phyloP scores from a whole-genome alignment of 2,329 filamentous ascomycete species.

The Ophiostoma himal-ulmi region DNA sequence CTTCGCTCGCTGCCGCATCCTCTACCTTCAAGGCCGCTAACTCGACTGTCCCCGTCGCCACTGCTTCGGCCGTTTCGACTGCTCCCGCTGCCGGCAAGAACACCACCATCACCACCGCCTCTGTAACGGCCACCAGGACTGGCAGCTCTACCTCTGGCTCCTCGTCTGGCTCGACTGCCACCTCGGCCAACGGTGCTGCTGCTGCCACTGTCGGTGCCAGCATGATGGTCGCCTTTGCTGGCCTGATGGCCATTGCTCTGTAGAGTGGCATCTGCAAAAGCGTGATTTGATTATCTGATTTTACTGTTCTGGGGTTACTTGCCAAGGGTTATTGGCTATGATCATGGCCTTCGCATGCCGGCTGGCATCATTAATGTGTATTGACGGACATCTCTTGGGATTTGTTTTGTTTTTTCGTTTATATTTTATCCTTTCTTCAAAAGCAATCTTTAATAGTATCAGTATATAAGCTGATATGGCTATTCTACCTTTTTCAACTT shows the following conservation, averaged over 20 bases:
- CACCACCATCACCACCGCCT: conserved; percentile 22
- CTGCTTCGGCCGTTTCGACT: conserved; percentile 15
- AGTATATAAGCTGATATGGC: neutral
- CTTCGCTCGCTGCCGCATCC: conserved; percentile 33
- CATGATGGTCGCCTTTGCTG: conserved; percentile 18
- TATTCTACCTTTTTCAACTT: too few relatives aligned
- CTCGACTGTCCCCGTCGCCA: conserved; percentile 34
- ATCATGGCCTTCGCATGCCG: neutral
- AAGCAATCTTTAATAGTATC: neutral
- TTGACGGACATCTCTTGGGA: conserved; percentile 12
- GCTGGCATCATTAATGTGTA: conserved; percentile 14
- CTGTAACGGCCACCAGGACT: conserved; percentile 14
- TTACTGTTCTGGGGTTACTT: neutral
- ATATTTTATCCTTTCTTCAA: neutral
- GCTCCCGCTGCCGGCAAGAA: conserved; percentile 15
- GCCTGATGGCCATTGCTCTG: conserved; percentile 19
- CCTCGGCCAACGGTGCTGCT: conserved; percentile 11
- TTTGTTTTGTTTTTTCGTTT: neutral
- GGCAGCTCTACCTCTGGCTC: conserved; percentile 2
- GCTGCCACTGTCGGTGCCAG: conserved; percentile 16
- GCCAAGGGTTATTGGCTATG: neutral
- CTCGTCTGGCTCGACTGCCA: conserved; percentile 10
- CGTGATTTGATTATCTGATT: neutral
- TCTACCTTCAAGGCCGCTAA: conserved; percentile 39
- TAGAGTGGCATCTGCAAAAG: conserved; percentile 4